These are phyloP conservation scores for Lotmaria passim DNA, from an alignment of 208 protist genomes.

Conservation along the genomic window DNA sequence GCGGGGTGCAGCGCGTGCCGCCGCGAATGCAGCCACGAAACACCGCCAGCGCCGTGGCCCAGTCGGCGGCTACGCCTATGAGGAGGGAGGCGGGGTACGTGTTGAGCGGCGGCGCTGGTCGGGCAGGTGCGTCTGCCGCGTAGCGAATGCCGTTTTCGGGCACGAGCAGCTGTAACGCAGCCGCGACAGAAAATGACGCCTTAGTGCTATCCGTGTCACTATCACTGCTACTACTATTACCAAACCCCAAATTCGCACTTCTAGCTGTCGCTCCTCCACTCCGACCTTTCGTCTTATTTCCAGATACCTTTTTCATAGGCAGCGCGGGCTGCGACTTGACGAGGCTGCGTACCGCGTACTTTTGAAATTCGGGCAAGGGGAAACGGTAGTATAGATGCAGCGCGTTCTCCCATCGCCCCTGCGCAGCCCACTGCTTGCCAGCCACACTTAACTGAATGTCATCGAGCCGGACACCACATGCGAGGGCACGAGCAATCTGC, in stretches of 20 bases:
- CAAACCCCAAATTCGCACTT: too few relatives aligned
- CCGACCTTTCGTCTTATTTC: neutral
- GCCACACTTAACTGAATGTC: conserved; percentile 69
- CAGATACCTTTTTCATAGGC: neutral
- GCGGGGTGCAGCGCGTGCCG: conserved; percentile 64
- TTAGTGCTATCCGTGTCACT: neutral
- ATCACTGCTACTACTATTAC: too few relatives aligned
- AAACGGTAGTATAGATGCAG: conserved; percentile 63
- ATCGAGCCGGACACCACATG: conserved; percentile 55
- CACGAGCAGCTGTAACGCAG: conserved; percentile 25
- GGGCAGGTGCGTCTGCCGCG: neutral
- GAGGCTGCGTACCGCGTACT: conserved; percentile 42
- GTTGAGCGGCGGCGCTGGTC: conserved; percentile 27
- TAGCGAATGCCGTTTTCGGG: conserved; percentile 19
- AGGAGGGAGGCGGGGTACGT: conserved; percentile 30
- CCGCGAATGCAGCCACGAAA: conserved; percentile 50
- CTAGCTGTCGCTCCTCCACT: neutral
- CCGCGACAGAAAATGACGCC: neutral
- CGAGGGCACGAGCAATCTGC: conserved; percentile 48
- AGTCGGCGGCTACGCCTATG: conserved; percentile 27
- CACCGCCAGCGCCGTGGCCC: conserved; percentile 45
- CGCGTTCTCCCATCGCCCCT: conserved; percentile 52
- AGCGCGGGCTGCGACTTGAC: conserved; percentile 27
- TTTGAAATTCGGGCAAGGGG: conserved; percentile 61
- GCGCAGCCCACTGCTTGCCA: conserved; percentile 47